phyloP scores from a whole-genome alignment of 345 rosid species.

The Citrus cavaleriei region DNA sequence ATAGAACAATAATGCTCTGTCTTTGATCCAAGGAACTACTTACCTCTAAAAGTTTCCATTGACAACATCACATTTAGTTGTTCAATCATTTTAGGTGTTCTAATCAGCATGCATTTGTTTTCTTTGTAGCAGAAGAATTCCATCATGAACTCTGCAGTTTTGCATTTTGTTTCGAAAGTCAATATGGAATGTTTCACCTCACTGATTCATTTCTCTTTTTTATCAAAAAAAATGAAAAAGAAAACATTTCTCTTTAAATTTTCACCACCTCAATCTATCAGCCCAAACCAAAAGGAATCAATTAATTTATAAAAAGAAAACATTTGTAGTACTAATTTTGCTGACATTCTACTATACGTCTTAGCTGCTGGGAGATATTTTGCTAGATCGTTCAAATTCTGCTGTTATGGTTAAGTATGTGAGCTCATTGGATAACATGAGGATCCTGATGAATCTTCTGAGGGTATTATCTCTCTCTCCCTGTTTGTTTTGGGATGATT shows the following conservation, averaged over 20 bases:
- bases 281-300: not conserved
- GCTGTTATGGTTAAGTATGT: constrained; percentile 59
- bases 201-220: not conserved
- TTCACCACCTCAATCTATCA: not conserved
- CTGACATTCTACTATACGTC: not conserved
- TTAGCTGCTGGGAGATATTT: constrained; percentile 50
- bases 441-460: constrained; percentile 75
- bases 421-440: constrained; percentile 61
- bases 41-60: not conserved
- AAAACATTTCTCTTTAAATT: not conserved
- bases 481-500: not conserved
- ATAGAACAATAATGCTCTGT: not conserved
- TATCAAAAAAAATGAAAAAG: not conserved
- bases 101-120: not conserved
- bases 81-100: not conserved
- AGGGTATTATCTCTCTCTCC: constrained; percentile 31
- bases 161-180: not conserved
- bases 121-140: not conserved
- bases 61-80: not conserved
- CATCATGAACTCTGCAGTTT: not conserved
- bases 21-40: not conserved
- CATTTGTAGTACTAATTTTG: not conserved
- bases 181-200: not conserved
- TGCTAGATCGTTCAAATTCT: constrained; percentile 66
- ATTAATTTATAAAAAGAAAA: not conserved